These are phyloP conservation scores for Trichophyton benhamiae DNA, from an alignment of 2,329 filamentous ascomycete species.

Conservation along the genomic window DNA sequence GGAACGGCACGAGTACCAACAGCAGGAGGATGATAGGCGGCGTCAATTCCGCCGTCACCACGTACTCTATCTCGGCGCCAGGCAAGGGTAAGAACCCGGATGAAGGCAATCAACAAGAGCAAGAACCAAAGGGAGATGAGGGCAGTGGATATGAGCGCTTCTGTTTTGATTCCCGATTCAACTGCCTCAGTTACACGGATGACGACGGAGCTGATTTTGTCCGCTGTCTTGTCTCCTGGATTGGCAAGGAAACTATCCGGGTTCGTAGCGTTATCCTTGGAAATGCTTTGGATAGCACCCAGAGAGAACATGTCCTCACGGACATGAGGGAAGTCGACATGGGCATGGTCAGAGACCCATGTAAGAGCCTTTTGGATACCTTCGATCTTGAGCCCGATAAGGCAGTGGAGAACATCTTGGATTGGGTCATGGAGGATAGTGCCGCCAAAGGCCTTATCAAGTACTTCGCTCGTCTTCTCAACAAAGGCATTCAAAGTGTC, in stretches of 20 bases:
- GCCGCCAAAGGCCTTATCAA: conserved; percentile 68
- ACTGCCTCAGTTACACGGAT: conserved; percentile 56
- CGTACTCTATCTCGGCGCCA: conserved; percentile 47
- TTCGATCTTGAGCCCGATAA: conserved; percentile 78
- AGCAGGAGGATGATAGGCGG: conserved; percentile 12
- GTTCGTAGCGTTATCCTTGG: conserved; percentile 42
- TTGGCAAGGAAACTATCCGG: conserved; percentile 61
- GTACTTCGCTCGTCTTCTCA: conserved; percentile 57
- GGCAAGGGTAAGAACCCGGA: conserved; percentile 53
- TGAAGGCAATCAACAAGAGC: conserved; percentile 60
- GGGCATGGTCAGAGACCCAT: conserved; percentile 80
- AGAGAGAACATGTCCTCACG: conserved; percentile 70
- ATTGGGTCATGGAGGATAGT: conserved; percentile 71
- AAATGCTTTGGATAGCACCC: conserved; percentile 52
- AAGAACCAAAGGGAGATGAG: conserved; percentile 67
- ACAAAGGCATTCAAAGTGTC: conserved; percentile 74
- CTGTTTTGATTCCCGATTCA: conserved; percentile 54
- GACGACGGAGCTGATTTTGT: conserved; percentile 71
- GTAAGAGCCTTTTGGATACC: conserved; percentile 78
- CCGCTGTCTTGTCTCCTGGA: conserved; percentile 58
- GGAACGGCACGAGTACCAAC: conserved; percentile 7
- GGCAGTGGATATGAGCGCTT: conserved; percentile 65
- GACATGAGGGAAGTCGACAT: conserved; percentile 68
- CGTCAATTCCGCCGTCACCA: conserved; percentile 44
- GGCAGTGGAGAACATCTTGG: conserved; percentile 66